Conservation (phyloP, 352 stramenopile genomes). For the Pythium aquatile region DNA sequence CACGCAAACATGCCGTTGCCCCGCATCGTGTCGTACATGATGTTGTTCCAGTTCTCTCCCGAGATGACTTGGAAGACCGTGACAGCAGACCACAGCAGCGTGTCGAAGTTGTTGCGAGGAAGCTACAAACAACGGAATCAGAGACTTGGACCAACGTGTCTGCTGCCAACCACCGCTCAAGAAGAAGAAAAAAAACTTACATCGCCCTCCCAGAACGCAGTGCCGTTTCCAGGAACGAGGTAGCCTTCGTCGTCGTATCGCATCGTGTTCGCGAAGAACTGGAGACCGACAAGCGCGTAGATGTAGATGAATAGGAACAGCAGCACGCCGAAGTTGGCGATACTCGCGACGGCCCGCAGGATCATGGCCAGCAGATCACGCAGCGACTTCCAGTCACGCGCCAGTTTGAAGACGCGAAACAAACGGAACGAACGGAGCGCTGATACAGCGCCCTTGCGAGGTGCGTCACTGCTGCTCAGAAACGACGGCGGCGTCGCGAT, state of each 20-base stretch:
- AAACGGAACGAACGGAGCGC: constrained; percentile 89
- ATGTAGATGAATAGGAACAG: constrained; percentile 96
- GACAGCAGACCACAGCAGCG: constrained; percentile 68
- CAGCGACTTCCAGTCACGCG: constrained; percentile 90
- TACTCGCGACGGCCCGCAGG: constrained; percentile 87
- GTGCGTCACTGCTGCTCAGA: constrained; percentile 43
- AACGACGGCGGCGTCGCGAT: constrained; percentile 69
- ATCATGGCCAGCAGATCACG: constrained; percentile 92
- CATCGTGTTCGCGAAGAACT: constrained; percentile 95
- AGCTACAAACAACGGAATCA: constrained; percentile 30
- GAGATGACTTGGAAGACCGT: constrained; percentile 94
- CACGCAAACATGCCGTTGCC: constrained; percentile 60
- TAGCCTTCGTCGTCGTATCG: constrained; percentile 88
- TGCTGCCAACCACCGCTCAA: neutral
- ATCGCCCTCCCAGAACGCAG: constrained; percentile 62
- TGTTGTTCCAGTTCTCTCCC: constrained; percentile 93
- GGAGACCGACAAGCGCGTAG: constrained; percentile 89
- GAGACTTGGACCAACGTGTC: neutral
- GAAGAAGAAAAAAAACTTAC: constrained; percentile 25
- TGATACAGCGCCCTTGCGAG: constrained; percentile 68
- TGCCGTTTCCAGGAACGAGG: constrained; percentile 36
- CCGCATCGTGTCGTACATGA: constrained; percentile 93
- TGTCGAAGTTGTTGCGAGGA: constrained; percentile 88
- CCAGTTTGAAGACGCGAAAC: constrained; percentile 94
- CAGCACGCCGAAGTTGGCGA: constrained; percentile 93